Conservation (phyloP, 768 basidiomycete species). For the Albatrellus ellisii region DNA sequence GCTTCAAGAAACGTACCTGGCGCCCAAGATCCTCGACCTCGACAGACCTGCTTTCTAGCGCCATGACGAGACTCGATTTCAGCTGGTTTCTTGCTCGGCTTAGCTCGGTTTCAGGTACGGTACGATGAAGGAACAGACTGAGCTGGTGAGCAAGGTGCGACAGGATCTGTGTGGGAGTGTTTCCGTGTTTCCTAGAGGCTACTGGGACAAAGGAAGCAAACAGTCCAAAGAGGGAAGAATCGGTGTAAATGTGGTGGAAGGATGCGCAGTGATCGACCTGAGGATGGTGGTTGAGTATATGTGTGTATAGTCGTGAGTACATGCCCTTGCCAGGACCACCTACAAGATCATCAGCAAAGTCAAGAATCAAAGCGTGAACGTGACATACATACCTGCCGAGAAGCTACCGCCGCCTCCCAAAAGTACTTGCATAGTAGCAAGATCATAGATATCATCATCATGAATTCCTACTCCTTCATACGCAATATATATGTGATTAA, state of each 20-base stretch:
- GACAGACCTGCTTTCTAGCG: conserved; percentile 73
- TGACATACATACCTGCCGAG: conserved; percentile 54
- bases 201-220: conserved; percentile 75
- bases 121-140: conserved; percentile 62
- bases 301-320: conserved; percentile 94
- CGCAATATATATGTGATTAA: conserved; percentile 86
- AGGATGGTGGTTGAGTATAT: conserved; percentile 89
- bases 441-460: conserved; percentile 83
- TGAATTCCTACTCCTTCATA: conserved; percentile 88
- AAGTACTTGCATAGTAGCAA: conserved; percentile 90
- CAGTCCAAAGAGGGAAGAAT: conserved; percentile 87
- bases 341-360: conserved; percentile 15
- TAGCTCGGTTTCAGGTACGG: conserved; percentile 57
- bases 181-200: conserved; percentile 39
- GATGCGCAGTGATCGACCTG: conserved; percentile 91
- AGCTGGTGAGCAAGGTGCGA: conserved; percentile 84
- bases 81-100: conserved; percentile 90
- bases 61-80: conserved; percentile 88
- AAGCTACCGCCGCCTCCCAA: conserved; percentile 95
- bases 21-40: conserved; percentile 87
- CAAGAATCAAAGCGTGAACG: background rate
- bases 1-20: conserved; percentile 37
- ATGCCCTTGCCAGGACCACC: conserved; percentile 98
- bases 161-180: conserved; percentile 42
- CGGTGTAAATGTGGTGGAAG: conserved; percentile 96